A percentile compares a stretch with the other conserved stretches of the same genome.
Evolutionary conservation across 768 basidiomycete genomes (phyloP).

Genomic region (Naganishia onofrii): DNA sequence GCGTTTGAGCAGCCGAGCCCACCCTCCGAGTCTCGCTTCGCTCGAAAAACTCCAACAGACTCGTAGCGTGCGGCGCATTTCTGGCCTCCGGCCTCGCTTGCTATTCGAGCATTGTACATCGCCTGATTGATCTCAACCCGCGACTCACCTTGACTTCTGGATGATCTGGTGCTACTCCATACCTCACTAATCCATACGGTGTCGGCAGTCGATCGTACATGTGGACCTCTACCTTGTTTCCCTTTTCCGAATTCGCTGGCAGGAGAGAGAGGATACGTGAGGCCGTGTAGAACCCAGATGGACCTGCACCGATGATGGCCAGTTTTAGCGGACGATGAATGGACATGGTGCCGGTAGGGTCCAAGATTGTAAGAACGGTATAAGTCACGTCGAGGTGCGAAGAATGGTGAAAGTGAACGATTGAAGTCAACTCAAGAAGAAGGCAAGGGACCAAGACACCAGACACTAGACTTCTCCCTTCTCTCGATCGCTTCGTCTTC

Average conservation of each 20-base stretch:
- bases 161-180: slow-evolving; percentile 96
- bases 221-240: slow-evolving; percentile 63
- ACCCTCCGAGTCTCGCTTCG: too few relatives aligned
- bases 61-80: neutral
- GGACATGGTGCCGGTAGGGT: neutral
- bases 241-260: slow-evolving; percentile 54
- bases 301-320: slow-evolving; percentile 88
- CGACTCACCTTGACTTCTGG: slow-evolving; percentile 85
- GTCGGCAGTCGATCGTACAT: slow-evolving; percentile 90
- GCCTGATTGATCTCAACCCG: too few relatives aligned
- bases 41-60: neutral
- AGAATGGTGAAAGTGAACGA: neutral
- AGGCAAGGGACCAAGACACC: neutral
- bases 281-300: slow-evolving; percentile 94
- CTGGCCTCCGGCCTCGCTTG: too few relatives aligned
- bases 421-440: neutral
- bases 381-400: too few relatives aligned
- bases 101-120: too few relatives aligned
- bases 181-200: slow-evolving; percentile 90
- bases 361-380: too few relatives aligned
- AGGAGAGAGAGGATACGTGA: slow-evolving; percentile 72
- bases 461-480: too few relatives aligned
- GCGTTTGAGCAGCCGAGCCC: too few relatives aligned
- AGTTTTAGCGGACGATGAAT: slow-evolving; percentile 61
- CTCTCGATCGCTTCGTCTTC: neutral